Conservation (phyloP, 805 yeast genomes). For the Pichia rugopelliculosa region DNA sequence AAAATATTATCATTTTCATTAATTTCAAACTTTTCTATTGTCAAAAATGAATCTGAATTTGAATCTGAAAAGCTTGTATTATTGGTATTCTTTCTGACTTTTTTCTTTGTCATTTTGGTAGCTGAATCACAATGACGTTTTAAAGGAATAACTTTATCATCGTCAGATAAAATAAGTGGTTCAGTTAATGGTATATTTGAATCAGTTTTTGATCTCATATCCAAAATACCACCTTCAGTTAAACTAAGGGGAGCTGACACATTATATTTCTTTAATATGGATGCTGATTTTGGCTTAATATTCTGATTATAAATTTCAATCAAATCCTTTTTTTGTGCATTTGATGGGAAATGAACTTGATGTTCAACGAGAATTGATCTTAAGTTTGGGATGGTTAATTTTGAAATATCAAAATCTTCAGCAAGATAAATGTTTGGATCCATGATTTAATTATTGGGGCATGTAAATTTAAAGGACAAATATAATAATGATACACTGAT, state of each 20-base stretch:
- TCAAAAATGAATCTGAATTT: conserved; percentile 13
- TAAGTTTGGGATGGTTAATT: conserved; percentile 61
- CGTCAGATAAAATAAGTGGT: not conserved
- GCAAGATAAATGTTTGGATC: conserved; percentile 31
- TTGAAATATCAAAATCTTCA: conserved; percentile 56
- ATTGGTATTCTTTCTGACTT: not conserved
- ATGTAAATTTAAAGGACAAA: not conserved
- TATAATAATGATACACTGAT: not conserved
- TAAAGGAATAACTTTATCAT: conserved; percentile 7
- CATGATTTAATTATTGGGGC: conserved; percentile 18
- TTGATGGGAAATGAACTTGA: conserved; percentile 50
- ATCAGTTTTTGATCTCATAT: not conserved
- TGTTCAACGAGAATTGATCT: conserved; percentile 58
- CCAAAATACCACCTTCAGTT: not conserved
- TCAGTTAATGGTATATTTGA: not conserved
- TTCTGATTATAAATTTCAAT: conserved; percentile 51
- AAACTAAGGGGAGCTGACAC: not conserved
- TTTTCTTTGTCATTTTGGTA: not conserved
- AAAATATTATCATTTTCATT: conserved; percentile 14
- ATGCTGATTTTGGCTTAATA: conserved; percentile 41
- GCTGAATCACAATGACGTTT: conserved; percentile 8
- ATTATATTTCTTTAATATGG: conserved; percentile 29
- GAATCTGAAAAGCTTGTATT: conserved; percentile 3
- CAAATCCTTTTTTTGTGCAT: conserved; percentile 63
- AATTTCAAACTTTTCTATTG: conserved; percentile 20